phyloP scores from a whole-genome alignment of 1,284 basidiomycete genomes.

The Microbotryum lychnidis-dioicae region DNA sequence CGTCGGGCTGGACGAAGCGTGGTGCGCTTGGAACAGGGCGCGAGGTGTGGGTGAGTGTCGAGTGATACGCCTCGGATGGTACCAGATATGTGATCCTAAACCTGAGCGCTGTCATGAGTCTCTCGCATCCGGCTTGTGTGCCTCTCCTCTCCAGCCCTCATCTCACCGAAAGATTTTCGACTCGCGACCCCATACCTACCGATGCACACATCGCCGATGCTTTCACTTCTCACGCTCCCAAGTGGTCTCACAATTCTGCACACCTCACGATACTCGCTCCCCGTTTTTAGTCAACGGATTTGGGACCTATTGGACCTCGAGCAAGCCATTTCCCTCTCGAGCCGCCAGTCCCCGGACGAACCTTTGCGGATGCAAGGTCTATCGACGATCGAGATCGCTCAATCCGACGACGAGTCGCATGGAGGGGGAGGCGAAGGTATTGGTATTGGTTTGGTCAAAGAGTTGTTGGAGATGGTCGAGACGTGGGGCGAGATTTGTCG shows the following conservation, averaged over 20 bases:
- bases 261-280: slow-evolving; percentile 62
- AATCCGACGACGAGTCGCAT: slow-evolving; percentile 50
- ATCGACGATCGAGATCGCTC: slow-evolving; percentile 53
- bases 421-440: slow-evolving; percentile 39
- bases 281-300: slow-evolving; percentile 51
- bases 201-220: slow-evolving; percentile 42
- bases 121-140: no score
- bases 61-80: not conserved
- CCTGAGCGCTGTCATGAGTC: no score
- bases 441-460: slow-evolving; percentile 59
- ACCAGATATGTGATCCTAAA: no score
- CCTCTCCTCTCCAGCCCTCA: slow-evolving; percentile 52
- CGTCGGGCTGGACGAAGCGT: slow-evolving; percentile 84
- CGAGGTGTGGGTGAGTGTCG: slow-evolving; percentile 70
- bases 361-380: slow-evolving; percentile 28
- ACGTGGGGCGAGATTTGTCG: slow-evolving; percentile 51
- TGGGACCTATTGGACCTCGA: slow-evolving; percentile 42
- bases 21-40: slow-evolving; percentile 95
- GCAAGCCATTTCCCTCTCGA: slow-evolving; percentile 35
- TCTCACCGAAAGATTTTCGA: slow-evolving; percentile 76
- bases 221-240: slow-evolving; percentile 46
- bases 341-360: not conserved
- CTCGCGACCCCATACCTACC: slow-evolving; percentile 63
- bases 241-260: slow-evolving; percentile 78
- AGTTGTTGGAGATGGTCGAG: slow-evolving; percentile 68